Percentiles rank a stretch among this genome's conserved stretches.
These are phyloP conservation scores for Pleurozium schreberi DNA, from an alignment of 225 moss, liverwort and hornwort genomes.

Conservation along the genomic window DNA sequence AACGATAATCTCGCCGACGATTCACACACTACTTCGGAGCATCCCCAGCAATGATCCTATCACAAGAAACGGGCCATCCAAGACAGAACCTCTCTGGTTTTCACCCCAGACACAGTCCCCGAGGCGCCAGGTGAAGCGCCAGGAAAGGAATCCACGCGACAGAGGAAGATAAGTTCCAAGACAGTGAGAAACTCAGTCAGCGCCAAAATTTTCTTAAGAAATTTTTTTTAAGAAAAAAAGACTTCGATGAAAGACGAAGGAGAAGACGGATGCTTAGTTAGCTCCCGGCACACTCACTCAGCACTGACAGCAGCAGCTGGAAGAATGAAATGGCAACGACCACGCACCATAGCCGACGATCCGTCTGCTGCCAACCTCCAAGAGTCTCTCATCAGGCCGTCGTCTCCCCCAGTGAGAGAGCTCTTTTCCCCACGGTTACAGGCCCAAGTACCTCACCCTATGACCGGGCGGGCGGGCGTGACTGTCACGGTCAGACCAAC, in stretches of 20 bases:
- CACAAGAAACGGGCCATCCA: neutral
- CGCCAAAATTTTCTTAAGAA: neutral
- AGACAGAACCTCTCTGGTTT: neutral
- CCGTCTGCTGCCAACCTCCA: neutral
- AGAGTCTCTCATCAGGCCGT: neutral
- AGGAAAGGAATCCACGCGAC: neutral
- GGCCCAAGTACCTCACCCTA: neutral
- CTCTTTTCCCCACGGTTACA: neutral
- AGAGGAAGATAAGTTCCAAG: neutral
- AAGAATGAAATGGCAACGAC: neutral
- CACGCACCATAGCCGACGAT: neutral
- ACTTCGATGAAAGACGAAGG: neutral
- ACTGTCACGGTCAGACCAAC: neutral
- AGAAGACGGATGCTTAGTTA: neutral
- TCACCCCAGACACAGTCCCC: neutral
- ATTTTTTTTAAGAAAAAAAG: neutral
- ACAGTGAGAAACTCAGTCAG: neutral
- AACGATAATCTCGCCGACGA: neutral
- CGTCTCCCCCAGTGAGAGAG: neutral
- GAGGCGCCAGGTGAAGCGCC: conserved; percentile 7
- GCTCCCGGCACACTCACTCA: neutral
- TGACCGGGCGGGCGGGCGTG: neutral
- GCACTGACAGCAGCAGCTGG: neutral
- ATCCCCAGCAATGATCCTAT: neutral
- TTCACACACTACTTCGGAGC: neutral